These are phyloP conservation scores for Pholiota molesta DNA, from an alignment of 768 basidiomycete genomes.

Conservation along the genomic window DNA sequence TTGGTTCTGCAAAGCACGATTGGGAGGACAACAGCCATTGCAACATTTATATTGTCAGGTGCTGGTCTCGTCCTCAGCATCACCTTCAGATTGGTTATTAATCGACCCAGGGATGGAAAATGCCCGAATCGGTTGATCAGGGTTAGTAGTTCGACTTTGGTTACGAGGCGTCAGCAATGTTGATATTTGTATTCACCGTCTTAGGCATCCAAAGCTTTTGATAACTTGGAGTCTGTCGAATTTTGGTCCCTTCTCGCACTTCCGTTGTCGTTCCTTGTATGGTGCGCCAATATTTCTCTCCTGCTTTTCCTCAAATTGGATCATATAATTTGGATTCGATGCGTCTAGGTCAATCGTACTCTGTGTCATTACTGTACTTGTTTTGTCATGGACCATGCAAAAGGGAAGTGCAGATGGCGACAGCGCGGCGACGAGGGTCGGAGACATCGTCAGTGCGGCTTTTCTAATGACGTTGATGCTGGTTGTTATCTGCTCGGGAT, in stretches of 20 bases:
- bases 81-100: not conserved
- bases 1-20: not conserved
- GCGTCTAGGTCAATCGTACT: not conserved
- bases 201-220: not conserved
- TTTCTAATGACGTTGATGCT: not conserved
- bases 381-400: not conserved
- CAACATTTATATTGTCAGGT: not conserved
- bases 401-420: not conserved
- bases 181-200: not conserved
- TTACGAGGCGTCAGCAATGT: not conserved
- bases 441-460: not conserved
- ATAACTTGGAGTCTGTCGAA: not conserved
- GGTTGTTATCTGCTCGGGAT: not conserved
- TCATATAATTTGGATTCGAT: not conserved
- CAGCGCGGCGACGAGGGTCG: not conserved
- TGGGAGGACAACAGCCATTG: not conserved
- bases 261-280: not conserved
- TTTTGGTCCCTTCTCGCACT: conserved; percentile 5
- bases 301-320: no score
- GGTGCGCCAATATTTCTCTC: not conserved
- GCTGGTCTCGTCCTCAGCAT: not conserved
- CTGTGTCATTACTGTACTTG: not conserved
- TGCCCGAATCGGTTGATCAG: not conserved
- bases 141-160: not conserved
- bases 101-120: not conserved